These are phyloP conservation scores for Recurvomyces mirabilis DNA, from an alignment of 495 filamentous ascomycete genomes.

Conservation along the genomic window DNA sequence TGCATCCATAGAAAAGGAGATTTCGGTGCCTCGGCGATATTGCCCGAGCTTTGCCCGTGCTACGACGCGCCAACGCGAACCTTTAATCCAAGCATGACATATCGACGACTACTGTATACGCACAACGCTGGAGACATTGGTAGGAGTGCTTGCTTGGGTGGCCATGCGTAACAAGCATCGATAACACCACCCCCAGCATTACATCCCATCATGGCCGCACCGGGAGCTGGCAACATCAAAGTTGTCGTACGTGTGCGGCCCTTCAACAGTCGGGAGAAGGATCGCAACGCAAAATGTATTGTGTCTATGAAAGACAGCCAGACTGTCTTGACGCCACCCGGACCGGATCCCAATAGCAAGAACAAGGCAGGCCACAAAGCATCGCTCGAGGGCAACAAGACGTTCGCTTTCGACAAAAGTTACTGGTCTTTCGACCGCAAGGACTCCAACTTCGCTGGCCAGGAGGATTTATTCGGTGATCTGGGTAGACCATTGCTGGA, in stretches of 20 bases:
- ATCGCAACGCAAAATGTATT: constrained; percentile 90
- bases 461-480: constrained; percentile 79
- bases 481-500: constrained; percentile 84
- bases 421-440: constrained; percentile 94
- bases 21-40: too few relatives aligned
- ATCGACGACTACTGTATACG: too few relatives aligned
- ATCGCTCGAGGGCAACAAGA: constrained; percentile 65
- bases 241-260: constrained; percentile 93
- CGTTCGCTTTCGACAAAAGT: constrained; percentile 89
- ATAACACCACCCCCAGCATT: constrained; percentile 2
- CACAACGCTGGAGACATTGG: too few relatives aligned
- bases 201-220: constrained; percentile 52
- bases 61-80: too few relatives aligned
- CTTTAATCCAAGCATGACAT: too few relatives aligned
- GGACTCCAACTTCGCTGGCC: constrained; percentile 75
- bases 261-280: constrained; percentile 77
- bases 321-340: constrained; percentile 72
- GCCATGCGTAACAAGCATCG: constrained; percentile 6
- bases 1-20: too few relatives aligned
- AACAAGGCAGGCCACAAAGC: constrained; percentile 47
- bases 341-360: constrained; percentile 40
- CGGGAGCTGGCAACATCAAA: constrained; percentile 94
- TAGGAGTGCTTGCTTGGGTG: too few relatives aligned
- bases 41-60: too few relatives aligned
- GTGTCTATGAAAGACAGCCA: constrained; percentile 91